A percentile compares a stretch with the other conserved stretches of the same genome.
phyloP scores from a whole-genome alignment of 2,329 filamentous ascomycete genomes.

The Beauveria pseudobassiana region DNA sequence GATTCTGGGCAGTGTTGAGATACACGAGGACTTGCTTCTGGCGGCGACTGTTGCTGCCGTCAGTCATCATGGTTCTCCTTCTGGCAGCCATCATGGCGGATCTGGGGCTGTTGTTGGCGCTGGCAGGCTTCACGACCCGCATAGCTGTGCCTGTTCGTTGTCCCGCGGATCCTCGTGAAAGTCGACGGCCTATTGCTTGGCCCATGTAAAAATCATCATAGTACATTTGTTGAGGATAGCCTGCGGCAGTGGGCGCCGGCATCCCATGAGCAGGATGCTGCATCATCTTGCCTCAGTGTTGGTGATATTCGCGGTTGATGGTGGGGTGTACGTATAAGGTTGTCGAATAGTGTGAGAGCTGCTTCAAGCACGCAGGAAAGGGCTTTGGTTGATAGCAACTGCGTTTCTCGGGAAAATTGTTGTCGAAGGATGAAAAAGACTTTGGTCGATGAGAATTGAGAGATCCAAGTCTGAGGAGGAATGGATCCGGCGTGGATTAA shows the following conservation, averaged over 20 bases:
- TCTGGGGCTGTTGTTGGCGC: slow-evolving; percentile 62
- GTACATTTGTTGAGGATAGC: slow-evolving; percentile 24
- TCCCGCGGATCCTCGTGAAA: slow-evolving; percentile 42
- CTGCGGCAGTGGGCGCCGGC: slow-evolving; percentile 4
- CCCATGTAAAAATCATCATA: slow-evolving; percentile 45
- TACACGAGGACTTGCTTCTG: slow-evolving; percentile 42
- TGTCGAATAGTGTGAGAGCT: not conserved
- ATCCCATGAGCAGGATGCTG: slow-evolving; percentile 12
- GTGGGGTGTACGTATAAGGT: slow-evolving; percentile 5
- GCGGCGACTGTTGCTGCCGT: slow-evolving; percentile 36
- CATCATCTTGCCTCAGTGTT: slow-evolving; percentile 8
- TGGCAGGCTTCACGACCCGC: slow-evolving; percentile 58
- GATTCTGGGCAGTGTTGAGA: slow-evolving; percentile 19
- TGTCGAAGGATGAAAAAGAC: not conserved
- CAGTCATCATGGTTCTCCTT: slow-evolving; percentile 50
- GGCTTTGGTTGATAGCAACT: not conserved
- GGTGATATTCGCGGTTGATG: not conserved
- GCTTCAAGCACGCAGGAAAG: not conserved
- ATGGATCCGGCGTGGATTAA: slow-evolving; percentile 8
- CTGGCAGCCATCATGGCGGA: slow-evolving; percentile 40
- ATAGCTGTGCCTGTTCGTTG: slow-evolving; percentile 43
- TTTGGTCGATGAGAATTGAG: not conserved
- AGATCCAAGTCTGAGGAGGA: not conserved
- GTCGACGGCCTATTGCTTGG: slow-evolving; percentile 41
- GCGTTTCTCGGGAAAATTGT: not conserved